phyloP scores from a whole-genome alignment of 305 asterid genomes.

The Lippia alba region DNA sequence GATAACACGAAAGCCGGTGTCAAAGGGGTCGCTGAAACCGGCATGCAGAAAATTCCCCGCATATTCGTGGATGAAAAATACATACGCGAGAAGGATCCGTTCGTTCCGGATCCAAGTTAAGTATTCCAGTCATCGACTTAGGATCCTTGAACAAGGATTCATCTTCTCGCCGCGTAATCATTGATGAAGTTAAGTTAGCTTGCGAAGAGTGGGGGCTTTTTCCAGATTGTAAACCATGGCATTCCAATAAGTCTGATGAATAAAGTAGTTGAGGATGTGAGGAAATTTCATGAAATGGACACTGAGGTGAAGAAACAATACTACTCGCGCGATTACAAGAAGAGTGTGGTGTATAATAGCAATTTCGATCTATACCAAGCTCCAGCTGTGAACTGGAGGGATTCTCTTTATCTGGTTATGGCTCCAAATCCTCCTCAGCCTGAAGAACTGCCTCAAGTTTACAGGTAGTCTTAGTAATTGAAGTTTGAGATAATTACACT shows the following conservation, averaged over 20 bases:
- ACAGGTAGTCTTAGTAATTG: slow-evolving; percentile 34
- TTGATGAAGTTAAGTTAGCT: slow-evolving; percentile 37
- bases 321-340: slow-evolving; percentile 41
- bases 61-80: slow-evolving; percentile 44
- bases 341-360: slow-evolving; percentile 35
- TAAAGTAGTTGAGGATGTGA: slow-evolving; percentile 26
- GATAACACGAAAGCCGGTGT: slow-evolving; percentile 42
- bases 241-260: slow-evolving; percentile 33
- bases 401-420: slow-evolving; percentile 35
- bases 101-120: slow-evolving; percentile 7
- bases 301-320: slow-evolving; percentile 44
- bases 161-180: slow-evolving; percentile 24
- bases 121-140: slow-evolving; percentile 52
- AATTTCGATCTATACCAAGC: slow-evolving; percentile 41
- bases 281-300: slow-evolving; percentile 45
- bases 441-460: slow-evolving; percentile 44
- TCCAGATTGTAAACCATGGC: slow-evolving; percentile 47
- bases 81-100: slow-evolving; percentile 8
- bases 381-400: slow-evolving; percentile 45
- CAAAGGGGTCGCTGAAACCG: slow-evolving; percentile 49
- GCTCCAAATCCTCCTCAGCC: slow-evolving; percentile 44
- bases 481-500: too few species aligned
- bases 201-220: slow-evolving; percentile 53
- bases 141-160: slow-evolving; percentile 17
- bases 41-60: slow-evolving; percentile 43